These are phyloP conservation scores for Penicillium glabrum DNA, from an alignment of 2,329 filamentous ascomycete genomes.

Conservation along the genomic window DNA sequence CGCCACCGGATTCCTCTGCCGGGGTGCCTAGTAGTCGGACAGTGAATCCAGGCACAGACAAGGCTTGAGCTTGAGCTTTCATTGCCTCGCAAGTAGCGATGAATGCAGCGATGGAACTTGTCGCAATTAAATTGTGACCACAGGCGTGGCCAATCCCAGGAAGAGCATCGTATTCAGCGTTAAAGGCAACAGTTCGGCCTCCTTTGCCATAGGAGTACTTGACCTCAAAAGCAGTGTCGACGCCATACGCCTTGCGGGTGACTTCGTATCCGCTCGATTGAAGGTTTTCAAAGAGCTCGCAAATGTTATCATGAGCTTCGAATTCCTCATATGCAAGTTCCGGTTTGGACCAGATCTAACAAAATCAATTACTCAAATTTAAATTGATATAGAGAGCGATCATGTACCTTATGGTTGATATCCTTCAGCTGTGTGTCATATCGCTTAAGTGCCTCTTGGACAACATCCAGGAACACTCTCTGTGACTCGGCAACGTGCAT, in stretches of 20 bases:
- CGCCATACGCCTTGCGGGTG: slow-evolving; percentile 47
- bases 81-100: slow-evolving; percentile 33
- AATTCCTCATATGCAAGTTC: slow-evolving; percentile 53
- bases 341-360: slow-evolving; percentile 46
- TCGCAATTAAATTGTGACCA: slow-evolving; percentile 35
- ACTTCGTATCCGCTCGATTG: slow-evolving; percentile 43
- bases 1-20: slow-evolving; percentile 36
- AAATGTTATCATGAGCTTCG: slow-evolving; percentile 52
- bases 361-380: not conserved
- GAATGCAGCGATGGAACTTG: slow-evolving; percentile 36
- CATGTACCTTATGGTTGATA: slow-evolving; percentile 24
- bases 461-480: slow-evolving; percentile 22
- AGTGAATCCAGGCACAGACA: slow-evolving; percentile 21
- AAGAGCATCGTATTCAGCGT: slow-evolving; percentile 42
- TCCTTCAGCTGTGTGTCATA: slow-evolving; percentile 22
- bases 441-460: slow-evolving; percentile 21
- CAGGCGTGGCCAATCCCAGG: slow-evolving; percentile 38
- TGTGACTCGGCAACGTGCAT: slow-evolving; percentile 27
- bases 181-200: slow-evolving; percentile 32
- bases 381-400: not conserved
- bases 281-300: slow-evolving; percentile 35
- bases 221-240: slow-evolving; percentile 52
- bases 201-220: slow-evolving; percentile 29
- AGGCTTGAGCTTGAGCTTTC: slow-evolving; percentile 13
- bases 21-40: slow-evolving; percentile 37